Conservation (phyloP, 2,329 filamentous ascomycete genomes). For the Malbranchea cinnamomea region DNA sequence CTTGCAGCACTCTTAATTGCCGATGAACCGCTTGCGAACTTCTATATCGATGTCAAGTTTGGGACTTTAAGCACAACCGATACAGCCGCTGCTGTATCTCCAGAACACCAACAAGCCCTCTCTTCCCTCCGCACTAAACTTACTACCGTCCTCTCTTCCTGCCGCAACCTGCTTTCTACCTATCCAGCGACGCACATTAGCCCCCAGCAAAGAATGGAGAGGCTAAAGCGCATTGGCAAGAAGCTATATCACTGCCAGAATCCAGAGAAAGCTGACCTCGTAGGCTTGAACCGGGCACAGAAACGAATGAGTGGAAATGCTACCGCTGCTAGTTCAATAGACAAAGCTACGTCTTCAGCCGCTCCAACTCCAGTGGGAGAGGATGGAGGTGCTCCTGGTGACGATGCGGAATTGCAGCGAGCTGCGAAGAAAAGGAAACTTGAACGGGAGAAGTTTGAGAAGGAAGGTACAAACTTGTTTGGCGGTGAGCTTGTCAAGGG, state of each 20-base stretch:
- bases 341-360: background rate
- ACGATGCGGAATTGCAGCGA: conserved; percentile 17
- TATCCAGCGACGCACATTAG: conserved; percentile 16
- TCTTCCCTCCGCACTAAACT: conserved; percentile 24
- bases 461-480: conserved; percentile 19
- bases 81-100: background rate
- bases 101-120: conserved; percentile 9
- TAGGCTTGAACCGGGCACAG: conserved; percentile 21
- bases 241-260: conserved; percentile 36
- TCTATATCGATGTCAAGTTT: conserved; percentile 32
- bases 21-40: conserved; percentile 38
- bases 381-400: conserved; percentile 4
- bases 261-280: conserved; percentile 31
- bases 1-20: conserved; percentile 64
- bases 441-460: conserved; percentile 15
- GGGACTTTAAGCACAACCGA: conserved; percentile 10
- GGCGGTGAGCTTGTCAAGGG: conserved; percentile 22
- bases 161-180: conserved; percentile 24
- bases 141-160: conserved; percentile 22
- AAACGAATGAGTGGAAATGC: too few species aligned
- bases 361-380: too few species aligned
- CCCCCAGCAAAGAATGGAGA: conserved; percentile 26
- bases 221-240: conserved; percentile 32
- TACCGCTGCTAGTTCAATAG: conserved; percentile 14
- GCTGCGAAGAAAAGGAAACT: conserved; percentile 27